Evolutionary conservation across 306 rosid species (phyloP).

Genomic region (Trifolium subterraneum): DNA sequence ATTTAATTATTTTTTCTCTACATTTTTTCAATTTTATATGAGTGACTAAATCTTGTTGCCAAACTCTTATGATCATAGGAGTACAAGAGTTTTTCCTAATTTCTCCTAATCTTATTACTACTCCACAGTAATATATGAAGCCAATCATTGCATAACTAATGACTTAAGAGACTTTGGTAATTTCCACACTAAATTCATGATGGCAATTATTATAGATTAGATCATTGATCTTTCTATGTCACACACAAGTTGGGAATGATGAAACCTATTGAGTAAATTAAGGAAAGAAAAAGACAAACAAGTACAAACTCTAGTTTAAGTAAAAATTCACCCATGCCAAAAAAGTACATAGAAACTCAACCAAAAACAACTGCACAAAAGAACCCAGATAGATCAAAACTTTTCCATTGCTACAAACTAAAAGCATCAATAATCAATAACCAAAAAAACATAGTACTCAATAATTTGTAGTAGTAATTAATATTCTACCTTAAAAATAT

Average conservation of each 20-base stretch:
- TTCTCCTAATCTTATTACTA: too few relatives aligned
- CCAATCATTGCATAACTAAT: slow-evolving; percentile 6
- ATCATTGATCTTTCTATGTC: slow-evolving; percentile 7
- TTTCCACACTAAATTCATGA: slow-evolving; percentile 11
- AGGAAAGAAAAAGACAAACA: slow-evolving; percentile 21
- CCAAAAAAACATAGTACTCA: not conserved
- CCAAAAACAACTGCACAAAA: not conserved
- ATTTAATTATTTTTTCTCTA: too few relatives aligned
- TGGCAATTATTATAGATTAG: not conserved
- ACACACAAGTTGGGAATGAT: slow-evolving; percentile 18
- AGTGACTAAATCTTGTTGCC: too few relatives aligned
- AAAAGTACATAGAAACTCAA: slow-evolving; percentile 12
- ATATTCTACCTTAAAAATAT: not conserved
- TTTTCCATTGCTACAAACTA: not conserved
- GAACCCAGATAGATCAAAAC: not conserved
- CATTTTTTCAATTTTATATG: too few relatives aligned
- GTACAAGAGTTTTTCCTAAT: too few relatives aligned
- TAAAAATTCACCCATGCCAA: slow-evolving; percentile 11
- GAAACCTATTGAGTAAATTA: not conserved
- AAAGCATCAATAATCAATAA: not conserved
- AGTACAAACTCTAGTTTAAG: slow-evolving; percentile 13
- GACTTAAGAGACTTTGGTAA: not conserved
- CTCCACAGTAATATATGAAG: too few relatives aligned
- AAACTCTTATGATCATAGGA: too few relatives aligned
- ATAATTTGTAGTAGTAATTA: not conserved